Evolutionary conservation across 2,329 filamentous ascomycete species (phyloP).

Genomic region (Trichoderma atrobrunneum): DNA sequence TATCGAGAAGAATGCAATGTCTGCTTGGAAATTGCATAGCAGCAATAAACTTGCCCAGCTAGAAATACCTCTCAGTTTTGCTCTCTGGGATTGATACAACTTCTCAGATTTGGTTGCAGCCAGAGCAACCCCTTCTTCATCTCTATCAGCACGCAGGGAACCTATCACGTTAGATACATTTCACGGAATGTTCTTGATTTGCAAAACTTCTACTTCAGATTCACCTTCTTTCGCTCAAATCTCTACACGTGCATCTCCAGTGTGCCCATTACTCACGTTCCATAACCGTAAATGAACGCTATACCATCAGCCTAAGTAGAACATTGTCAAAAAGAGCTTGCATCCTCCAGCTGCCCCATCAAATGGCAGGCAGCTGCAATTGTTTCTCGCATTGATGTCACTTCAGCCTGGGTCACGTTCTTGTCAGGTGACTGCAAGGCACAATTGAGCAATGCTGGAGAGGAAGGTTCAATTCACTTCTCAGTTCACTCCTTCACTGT

Average conservation of each 20-base stretch:
- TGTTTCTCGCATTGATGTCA: background rate
- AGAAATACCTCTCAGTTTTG: background rate
- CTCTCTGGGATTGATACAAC: background rate
- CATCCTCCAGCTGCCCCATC: background rate
- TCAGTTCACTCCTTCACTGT: background rate
- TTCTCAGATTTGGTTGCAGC: background rate
- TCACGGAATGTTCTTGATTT: background rate
- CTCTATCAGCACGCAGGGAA: background rate
- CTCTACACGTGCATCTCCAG: background rate
- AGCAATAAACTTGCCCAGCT: too few species aligned
- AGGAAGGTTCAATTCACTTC: background rate
- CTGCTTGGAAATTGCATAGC: too few species aligned
- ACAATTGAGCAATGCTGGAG: background rate
- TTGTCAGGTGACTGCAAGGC: background rate
- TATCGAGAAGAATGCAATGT: too few species aligned
- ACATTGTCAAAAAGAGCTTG: background rate
- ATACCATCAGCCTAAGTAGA: background rate
- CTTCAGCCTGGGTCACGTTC: background rate
- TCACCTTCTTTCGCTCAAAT: background rate
- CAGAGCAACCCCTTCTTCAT: background rate
- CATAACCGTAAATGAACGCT: background rate
- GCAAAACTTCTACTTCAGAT: fast-evolving
- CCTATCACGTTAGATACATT: background rate
- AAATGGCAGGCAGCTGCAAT: background rate
- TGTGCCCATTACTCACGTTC: background rate